Conservation (phyloP, 306 rosid genomes). For the Gastrolobium bilobum region DNA sequence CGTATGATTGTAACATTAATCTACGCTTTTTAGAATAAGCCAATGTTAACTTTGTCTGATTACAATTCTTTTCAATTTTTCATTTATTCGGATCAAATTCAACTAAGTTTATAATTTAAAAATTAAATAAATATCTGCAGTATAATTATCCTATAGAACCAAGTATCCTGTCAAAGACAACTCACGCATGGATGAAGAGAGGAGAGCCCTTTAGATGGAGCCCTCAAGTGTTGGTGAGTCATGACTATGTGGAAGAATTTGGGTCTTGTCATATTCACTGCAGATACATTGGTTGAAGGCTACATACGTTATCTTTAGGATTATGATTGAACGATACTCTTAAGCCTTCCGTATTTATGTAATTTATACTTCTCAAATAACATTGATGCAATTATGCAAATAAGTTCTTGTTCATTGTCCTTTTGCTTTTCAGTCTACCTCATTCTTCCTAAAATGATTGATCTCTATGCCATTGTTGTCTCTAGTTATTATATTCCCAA, state of each 20-base stretch:
- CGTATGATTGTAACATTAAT: neutral
- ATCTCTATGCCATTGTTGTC: neutral
- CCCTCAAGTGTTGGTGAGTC: neutral
- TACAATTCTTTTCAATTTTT: too few relatives aligned
- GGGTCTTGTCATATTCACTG: conserved; percentile 5
- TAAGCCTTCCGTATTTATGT: neutral
- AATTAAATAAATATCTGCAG: neutral
- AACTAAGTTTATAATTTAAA: neutral
- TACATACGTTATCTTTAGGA: neutral
- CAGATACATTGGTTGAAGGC: conserved; percentile 14
- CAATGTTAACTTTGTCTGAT: neutral
- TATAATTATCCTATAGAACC: neutral
- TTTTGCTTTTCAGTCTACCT: neutral
- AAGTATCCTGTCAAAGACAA: neutral
- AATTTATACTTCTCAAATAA: neutral
- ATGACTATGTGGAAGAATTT: neutral
- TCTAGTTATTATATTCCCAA: neutral
- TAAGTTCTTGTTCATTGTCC: neutral
- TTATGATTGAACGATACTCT: neutral
- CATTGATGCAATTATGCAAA: neutral
- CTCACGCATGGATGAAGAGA: neutral
- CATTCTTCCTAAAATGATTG: conserved; percentile 4
- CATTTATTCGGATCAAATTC: neutral
- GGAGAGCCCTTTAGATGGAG: neutral
- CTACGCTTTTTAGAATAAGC: neutral